These are phyloP conservation scores for Yarrowia porcina DNA, from an alignment of 805 yeast species.

Conservation along the genomic window DNA sequence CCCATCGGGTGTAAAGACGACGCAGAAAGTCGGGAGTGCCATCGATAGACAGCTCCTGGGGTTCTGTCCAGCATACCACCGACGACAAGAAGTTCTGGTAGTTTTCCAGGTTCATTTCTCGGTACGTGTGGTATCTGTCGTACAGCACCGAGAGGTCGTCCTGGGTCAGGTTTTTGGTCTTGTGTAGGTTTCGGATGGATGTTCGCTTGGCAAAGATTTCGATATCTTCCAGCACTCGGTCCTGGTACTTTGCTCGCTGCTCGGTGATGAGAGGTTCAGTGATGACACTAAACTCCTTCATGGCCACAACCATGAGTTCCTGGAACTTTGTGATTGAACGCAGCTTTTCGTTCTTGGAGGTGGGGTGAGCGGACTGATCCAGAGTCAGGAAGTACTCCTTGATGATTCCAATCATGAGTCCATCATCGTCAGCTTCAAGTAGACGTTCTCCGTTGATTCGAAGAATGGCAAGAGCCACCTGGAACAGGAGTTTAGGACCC, in stretches of 20 bases:
- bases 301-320: slow-evolving; percentile 84
- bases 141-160: slow-evolving; percentile 68
- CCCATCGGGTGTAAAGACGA: slow-evolving; percentile 72
- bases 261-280: slow-evolving; percentile 70
- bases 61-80: slow-evolving; percentile 67
- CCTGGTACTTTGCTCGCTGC: slow-evolving; percentile 67
- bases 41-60: slow-evolving; percentile 28
- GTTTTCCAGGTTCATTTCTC: slow-evolving; percentile 67
- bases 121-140: slow-evolving; percentile 65
- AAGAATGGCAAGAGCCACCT: slow-evolving; percentile 87
- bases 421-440: slow-evolving; percentile 81
- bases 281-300: slow-evolving; percentile 80
- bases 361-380: slow-evolving; percentile 76
- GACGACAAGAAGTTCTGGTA: slow-evolving; percentile 74
- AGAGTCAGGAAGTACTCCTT: slow-evolving; percentile 76
- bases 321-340: slow-evolving; percentile 79
- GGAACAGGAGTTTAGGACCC: slow-evolving; percentile 86
- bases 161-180: slow-evolving; percentile 56
- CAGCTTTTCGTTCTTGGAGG: slow-evolving; percentile 58
- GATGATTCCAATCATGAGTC: slow-evolving; percentile 79
- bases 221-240: slow-evolving; percentile 77
- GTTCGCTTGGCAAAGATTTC: slow-evolving; percentile 89
- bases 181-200: slow-evolving; percentile 81
- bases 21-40: slow-evolving; percentile 48
- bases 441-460: slow-evolving; percentile 84